phyloP scores from a whole-genome alignment of 2,329 filamentous ascomycete genomes.

The Venturia aucupariae region DNA sequence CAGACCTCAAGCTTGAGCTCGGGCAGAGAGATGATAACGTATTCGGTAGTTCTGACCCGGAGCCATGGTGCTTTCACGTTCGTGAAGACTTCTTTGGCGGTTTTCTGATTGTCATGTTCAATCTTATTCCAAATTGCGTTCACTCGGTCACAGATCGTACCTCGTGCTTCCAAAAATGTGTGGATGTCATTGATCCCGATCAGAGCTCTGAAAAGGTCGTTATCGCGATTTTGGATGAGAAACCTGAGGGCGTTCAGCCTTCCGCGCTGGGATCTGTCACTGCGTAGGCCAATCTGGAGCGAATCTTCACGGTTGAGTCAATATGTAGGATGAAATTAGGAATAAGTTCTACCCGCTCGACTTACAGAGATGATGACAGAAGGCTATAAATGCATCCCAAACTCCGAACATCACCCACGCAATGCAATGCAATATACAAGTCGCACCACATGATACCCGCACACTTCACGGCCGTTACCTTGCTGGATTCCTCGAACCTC shows the following conservation, averaged over 20 bases:
- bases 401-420: background rate
- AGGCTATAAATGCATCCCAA: background rate
- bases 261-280: too few species aligned
- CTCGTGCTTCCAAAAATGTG: too few species aligned
- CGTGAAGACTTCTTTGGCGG: background rate
- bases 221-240: too few species aligned
- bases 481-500: background rate
- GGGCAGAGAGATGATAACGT: background rate
- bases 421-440: background rate
- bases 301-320: too few species aligned
- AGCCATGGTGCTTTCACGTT: slow-evolving; percentile 2
- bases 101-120: background rate
- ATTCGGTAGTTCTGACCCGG: background rate
- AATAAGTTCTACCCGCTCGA: background rate
- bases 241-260: too few species aligned
- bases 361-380: background rate
- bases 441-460: background rate
- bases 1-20: background rate
- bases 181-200: too few species aligned
- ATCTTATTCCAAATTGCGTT: slow-evolving; percentile 4
- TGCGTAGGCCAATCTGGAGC: too few species aligned
- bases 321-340: background rate
- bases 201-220: too few species aligned
- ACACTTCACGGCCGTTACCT: background rate
- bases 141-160: background rate